Base-by-base conservation (phyloP, 371 early-diverging fungal genomes). In the Blakeslea trispora region DNA sequence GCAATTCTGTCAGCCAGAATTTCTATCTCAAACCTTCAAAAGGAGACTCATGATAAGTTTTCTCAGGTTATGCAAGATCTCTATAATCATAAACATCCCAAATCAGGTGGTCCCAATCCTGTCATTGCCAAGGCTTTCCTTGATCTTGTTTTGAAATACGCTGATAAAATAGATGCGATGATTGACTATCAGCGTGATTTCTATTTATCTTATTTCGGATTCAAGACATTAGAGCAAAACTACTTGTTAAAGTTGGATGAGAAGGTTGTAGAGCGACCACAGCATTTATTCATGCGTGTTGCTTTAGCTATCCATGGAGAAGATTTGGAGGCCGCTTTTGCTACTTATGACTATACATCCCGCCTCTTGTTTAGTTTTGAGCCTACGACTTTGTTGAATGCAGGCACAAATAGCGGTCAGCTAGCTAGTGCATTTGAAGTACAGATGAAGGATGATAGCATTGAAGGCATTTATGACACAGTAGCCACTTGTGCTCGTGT, bases 271-370 rank as follows among this genome's bases (percentile, higher is more conserved):
- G 98, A 98, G 69, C 82, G 97, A 28, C 97, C 97, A 17, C 97
- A 98, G 74, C 95, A 98, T 71, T 76, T 98, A 86, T 79, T 95
- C 51, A 96, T 98, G 97, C 88, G 98, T 55, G 96, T 95, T 11
- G 84, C 95, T 44, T 82, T 97, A 53, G 95, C 94, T 17, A 93
- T 98, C 60, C 97, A 97, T 61, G 90, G 89, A 50, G 83, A 83
- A 10, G 90, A 96, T 71, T 81, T 96, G 44, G 91, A 91, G 19
- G 67, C 84, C 22, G 98, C 88, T 18, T 86, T 94, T 57, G 87
- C 95, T 66, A 92, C 96, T 0, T 97, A 98, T 72, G 77, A 92
- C 55, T 78, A 93, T 54, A 84, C 97, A 79, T 92, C 92, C 17
- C 80, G 86, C 53, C 86, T 89, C 64, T 88, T 80, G 79, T 98